Percentiles rank a stretch among this genome's conserved stretches.
phyloP scores from a whole-genome alignment of 148 eudicot species.

The Bassia scoparia region DNA sequence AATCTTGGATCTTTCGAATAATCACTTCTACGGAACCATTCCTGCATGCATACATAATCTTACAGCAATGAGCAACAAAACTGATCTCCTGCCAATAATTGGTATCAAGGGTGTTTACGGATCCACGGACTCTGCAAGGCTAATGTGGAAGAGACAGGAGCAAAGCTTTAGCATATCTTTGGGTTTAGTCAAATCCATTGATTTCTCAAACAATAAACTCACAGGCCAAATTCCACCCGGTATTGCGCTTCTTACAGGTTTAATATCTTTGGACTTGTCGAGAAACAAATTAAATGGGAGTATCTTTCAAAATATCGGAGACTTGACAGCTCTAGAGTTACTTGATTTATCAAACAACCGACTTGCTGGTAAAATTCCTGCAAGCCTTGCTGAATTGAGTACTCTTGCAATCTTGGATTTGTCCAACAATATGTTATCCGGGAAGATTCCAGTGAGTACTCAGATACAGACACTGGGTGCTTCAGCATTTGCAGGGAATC shows the following conservation, averaged over 20 bases:
- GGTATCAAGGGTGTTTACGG: not conserved
- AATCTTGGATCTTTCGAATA: slow-evolving; percentile 17
- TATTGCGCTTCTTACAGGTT: slow-evolving; percentile 13
- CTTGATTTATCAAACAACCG: slow-evolving; percentile 20
- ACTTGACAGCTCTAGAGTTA: slow-evolving; percentile 11
- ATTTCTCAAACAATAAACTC: slow-evolving; percentile 10
- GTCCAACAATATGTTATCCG: slow-evolving; percentile 10
- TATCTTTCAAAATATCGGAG: slow-evolving; percentile 17
- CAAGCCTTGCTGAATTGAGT: not conserved
- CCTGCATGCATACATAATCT: slow-evolving; percentile 16
- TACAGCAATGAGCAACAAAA: slow-evolving; percentile 9
- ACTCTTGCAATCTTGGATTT: slow-evolving; percentile 11
- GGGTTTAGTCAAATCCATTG: slow-evolving; percentile 15
- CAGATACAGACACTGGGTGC: slow-evolving; percentile 19
- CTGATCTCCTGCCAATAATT: not conserved
- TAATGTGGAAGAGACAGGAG: slow-evolving; percentile 22
- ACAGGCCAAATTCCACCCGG: slow-evolving; percentile 18
- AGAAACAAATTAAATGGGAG: slow-evolving; percentile 15
- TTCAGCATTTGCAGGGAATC: slow-evolving; percentile 17
- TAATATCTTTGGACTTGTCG: slow-evolving; percentile 15
- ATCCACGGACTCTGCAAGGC: not conserved
- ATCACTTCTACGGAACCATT: slow-evolving; percentile 15
- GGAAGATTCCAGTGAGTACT: slow-evolving; percentile 17
- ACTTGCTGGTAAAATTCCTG: slow-evolving; percentile 18
- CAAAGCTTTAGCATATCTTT: slow-evolving; percentile 10